phyloP scores from a whole-genome alignment of 139 green algal species.

The Micractinium sp. region DNA sequence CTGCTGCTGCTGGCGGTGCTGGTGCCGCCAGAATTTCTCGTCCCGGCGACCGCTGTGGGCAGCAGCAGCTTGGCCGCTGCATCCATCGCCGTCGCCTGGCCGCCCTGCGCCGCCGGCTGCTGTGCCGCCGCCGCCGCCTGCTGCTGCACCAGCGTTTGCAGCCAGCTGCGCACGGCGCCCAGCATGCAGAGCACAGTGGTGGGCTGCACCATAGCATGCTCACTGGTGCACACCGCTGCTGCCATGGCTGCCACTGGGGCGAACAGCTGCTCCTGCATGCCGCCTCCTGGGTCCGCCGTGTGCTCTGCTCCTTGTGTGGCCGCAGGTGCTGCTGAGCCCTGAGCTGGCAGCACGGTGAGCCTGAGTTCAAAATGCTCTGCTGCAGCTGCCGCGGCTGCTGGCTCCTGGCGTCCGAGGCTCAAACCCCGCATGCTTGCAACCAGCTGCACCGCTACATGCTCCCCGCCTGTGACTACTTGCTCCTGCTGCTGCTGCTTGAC shows the following conservation, averaged over 20 bases:
- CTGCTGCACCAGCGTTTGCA: not conserved
- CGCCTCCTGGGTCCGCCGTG: not conserved
- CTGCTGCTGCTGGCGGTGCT: not conserved
- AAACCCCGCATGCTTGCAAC: not conserved
- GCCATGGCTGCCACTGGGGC: not conserved
- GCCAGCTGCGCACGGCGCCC: conserved; percentile 9
- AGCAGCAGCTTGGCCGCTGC: not conserved
- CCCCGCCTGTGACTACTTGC: not conserved
- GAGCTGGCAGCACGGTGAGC: not conserved
- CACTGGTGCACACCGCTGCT: not conserved
- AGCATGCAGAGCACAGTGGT: not conserved
- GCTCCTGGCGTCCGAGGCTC: not conserved
- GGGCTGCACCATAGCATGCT: not conserved
- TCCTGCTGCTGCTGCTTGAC: not conserved
- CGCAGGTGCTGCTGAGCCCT: not conserved
- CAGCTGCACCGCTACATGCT: not conserved
- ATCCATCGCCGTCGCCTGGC: not conserved
- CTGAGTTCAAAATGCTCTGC: not conserved
- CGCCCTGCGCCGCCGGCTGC: not conserved
- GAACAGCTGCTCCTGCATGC: not conserved
- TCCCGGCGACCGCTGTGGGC: not conserved
- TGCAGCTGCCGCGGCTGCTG: not conserved
- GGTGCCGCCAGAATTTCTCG: too few species aligned
- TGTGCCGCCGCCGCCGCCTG: too few species aligned
- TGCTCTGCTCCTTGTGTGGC: not conserved